Base-by-base conservation (phyloP, 495 filamentous ascomycete species). In the Hypoxylon subgilvum region DNA sequence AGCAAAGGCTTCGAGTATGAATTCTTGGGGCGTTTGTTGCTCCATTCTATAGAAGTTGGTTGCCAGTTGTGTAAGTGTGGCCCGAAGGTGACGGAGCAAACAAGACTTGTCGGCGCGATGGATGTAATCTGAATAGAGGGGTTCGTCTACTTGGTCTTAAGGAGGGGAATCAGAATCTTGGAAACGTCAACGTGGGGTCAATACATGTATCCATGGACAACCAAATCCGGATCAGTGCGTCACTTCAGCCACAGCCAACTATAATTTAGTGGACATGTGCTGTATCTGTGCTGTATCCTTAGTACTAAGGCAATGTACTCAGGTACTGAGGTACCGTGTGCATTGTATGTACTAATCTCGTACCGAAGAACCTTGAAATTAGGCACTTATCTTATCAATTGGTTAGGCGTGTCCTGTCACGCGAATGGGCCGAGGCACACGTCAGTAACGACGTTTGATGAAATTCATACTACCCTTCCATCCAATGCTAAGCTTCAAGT, bases 1-100 rank as follows among this genome's bases (percentile, higher is more conserved):
- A 54, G 88, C 87, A 71, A 92, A 89, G 63, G 91, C 86, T 72
- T 93, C 89, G 69, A 93, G 80, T 56, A 88, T 86, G 76, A 91
- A 92, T 71, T 92, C 88, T 63, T 88, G 89, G 67, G 88, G 84
- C 67, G 79, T 80, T 43, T 72, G 77, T 57, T 73, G 71, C 46
- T 82, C 78, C 81, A 84, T 84, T 54, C 58, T 70, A 47, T 35
- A 2, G 31, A 21, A 42, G 27, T 30, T 30, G 27, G 27, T 30
- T 30, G 27, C 27, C 27, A 10, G 27, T 30, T 30, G n/a, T 30
- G 27, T 30, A 5, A 10, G 27, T 10, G 5, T 30, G 27, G 27
- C 27, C 10, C 10, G 27, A 30, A n/a, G n/a, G n/a, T n/a, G n/a
- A n/a, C n/a, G n/a, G n/a, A n/a, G n/a, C n/a, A n/a, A n/a, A n/a